phyloP scores from a whole-genome alignment of 1,284 basidiomycete species.

The Porodaedalea pini region DNA sequence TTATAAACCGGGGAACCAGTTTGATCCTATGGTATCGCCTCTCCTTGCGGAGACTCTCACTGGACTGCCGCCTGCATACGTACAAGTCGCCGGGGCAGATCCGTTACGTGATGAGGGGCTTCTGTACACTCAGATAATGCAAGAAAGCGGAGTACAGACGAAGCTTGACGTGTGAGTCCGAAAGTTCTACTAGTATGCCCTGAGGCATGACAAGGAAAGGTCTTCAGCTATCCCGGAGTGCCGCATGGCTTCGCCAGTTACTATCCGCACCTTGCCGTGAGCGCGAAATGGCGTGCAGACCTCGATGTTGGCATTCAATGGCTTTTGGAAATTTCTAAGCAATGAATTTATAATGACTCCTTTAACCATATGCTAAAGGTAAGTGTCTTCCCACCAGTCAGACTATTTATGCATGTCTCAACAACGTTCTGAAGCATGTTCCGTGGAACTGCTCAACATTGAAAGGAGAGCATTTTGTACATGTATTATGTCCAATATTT shows the following conservation, averaged over 20 bases:
- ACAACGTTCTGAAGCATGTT: no score
- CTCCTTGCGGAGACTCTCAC: constrained; percentile 22
- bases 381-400: no score
- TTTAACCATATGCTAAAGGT: no score
- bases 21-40: constrained; percentile 21
- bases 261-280: constrained; percentile 12
- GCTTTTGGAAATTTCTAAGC: not conserved
- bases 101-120: constrained; percentile 27
- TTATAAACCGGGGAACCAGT: constrained; percentile 19
- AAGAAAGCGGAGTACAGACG: constrained; percentile 20
- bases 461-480: no score
- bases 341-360: not conserved
- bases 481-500: no score
- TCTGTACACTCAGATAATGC: constrained; percentile 24
- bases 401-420: no score
- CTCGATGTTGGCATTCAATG: constrained; percentile 10
- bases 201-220: not conserved
- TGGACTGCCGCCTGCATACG: constrained; percentile 22
- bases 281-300: constrained; percentile 10
- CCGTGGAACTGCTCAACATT: no score
- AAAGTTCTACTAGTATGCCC: not conserved
- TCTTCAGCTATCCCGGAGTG: constrained; percentile 11
- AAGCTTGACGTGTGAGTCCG: constrained; percentile 24
- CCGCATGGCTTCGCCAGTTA: constrained; percentile 11
- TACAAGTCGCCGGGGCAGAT: constrained; percentile 26